Conservation (phyloP, 148 eudicot species). For the Polygonum maritimum region DNA sequence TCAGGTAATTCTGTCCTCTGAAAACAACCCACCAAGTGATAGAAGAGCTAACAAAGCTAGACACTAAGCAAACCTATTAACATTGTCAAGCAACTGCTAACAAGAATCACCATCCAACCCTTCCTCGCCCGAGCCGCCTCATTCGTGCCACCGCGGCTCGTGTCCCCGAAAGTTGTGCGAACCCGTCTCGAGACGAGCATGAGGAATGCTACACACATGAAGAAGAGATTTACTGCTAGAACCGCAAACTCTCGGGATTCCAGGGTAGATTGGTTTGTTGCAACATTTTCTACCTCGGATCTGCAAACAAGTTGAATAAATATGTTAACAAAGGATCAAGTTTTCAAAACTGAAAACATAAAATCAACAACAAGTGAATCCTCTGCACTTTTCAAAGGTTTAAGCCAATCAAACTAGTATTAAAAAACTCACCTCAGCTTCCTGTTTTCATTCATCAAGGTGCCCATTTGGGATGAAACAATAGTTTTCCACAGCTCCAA, state of each 20-base stretch:
- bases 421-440: constrained; percentile 44
- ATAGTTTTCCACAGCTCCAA: constrained; percentile 51
- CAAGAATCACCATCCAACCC: constrained; percentile 51
- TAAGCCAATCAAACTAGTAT: too few species aligned
- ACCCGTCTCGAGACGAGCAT: constrained; percentile 44
- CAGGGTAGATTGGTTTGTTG: constrained; percentile 48
- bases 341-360: too few species aligned
- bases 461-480: constrained; percentile 53
- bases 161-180: constrained; percentile 26
- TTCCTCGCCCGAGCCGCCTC: constrained; percentile 13
- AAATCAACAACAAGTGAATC: too few species aligned
- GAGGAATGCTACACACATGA: constrained; percentile 49
- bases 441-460: constrained; percentile 47
- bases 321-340: not conserved
- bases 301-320: constrained; percentile 29
- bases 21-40: too few species aligned
- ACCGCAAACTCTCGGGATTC: constrained; percentile 67
- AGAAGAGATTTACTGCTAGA: constrained; percentile 46
- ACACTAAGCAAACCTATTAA: not conserved
- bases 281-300: constrained; percentile 52
- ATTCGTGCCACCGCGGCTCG: constrained; percentile 14
- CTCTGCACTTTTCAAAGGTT: too few species aligned
- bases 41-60: too few species aligned
- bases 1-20: too few species aligned
- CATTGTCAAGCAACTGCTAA: constrained; percentile 51